Conservation (phyloP, 2,329 filamentous ascomycete species). For the Ophiostoma sp. region DNA sequence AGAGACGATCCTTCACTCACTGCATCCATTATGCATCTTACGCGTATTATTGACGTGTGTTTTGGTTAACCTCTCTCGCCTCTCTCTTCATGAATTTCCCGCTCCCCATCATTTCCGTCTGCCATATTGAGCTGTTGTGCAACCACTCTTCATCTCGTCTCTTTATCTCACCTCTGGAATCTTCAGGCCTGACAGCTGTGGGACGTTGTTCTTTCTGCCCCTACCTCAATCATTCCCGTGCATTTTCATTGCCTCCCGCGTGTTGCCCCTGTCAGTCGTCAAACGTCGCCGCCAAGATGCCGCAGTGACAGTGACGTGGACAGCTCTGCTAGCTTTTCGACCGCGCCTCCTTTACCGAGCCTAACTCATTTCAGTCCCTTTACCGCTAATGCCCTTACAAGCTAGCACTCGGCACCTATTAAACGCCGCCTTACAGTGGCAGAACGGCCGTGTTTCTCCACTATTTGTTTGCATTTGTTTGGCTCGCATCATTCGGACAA, state of each 20-base stretch:
- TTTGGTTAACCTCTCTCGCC: not conserved
- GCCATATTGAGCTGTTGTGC: not conserved
- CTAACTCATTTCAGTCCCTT: not conserved
- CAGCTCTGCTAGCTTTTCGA: not conserved
- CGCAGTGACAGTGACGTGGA: conserved; percentile 15
- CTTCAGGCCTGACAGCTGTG: not conserved
- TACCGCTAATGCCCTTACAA: not conserved
- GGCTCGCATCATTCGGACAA: not conserved
- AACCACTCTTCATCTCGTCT: not conserved
- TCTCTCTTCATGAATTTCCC: not conserved
- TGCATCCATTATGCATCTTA: not conserved
- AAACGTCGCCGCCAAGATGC: not conserved
- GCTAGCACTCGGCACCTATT: not conserved
- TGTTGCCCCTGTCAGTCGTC: not conserved
- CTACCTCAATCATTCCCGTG: not conserved
- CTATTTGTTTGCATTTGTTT: not conserved
- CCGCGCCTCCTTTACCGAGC: not conserved
- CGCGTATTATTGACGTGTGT: not conserved
- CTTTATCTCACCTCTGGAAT: not conserved
- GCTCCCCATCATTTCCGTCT: not conserved
- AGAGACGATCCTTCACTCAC: not conserved
- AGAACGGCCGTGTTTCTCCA: not conserved
- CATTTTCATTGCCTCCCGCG: not conserved
- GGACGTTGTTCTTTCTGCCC: not conserved
- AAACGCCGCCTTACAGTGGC: not conserved